phyloP scores from a whole-genome alignment of 768 basidiomycete species.

The Rhodocollybia butyracea region DNA sequence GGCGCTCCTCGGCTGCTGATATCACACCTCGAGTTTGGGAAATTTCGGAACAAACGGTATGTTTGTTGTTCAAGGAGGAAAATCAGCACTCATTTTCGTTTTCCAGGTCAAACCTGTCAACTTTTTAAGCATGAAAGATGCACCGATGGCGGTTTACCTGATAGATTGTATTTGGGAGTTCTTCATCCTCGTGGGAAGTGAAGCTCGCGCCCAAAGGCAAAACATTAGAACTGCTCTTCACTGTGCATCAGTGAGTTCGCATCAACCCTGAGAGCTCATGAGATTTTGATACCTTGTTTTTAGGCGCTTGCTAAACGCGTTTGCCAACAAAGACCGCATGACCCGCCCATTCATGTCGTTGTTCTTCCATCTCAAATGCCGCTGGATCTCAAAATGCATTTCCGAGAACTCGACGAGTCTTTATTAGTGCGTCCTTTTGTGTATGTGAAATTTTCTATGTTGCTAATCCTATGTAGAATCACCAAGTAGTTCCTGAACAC shows the following conservation, averaged over 20 bases:
- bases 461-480: slow-evolving; percentile 33
- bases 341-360: slow-evolving; percentile 70
- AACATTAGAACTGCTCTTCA: slow-evolving; percentile 63
- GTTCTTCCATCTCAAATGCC: slow-evolving; percentile 75
- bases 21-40: slow-evolving; percentile 58
- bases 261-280: neutral
- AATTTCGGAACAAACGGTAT: slow-evolving; percentile 42
- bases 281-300: neutral
- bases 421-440: slow-evolving; percentile 42
- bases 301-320: slow-evolving; percentile 53
- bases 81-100: neutral
- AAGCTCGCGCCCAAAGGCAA: slow-evolving; percentile 56
- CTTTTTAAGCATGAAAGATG: slow-evolving; percentile 36
- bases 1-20: slow-evolving; percentile 44
- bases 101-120: slow-evolving; percentile 46
- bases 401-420: slow-evolving; percentile 68
- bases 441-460: neutral
- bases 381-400: slow-evolving; percentile 59
- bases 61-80: slow-evolving; percentile 13
- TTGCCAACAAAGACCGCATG: slow-evolving; percentile 60
- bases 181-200: slow-evolving; percentile 67
- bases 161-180: slow-evolving; percentile 79
- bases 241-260: slow-evolving; percentile 45
- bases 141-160: slow-evolving; percentile 46
- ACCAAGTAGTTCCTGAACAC: slow-evolving; percentile 61